These are phyloP conservation scores for Neophaeococcomyces mojaviensis DNA, from an alignment of 2,329 filamentous ascomycete genomes.

Conservation along the genomic window DNA sequence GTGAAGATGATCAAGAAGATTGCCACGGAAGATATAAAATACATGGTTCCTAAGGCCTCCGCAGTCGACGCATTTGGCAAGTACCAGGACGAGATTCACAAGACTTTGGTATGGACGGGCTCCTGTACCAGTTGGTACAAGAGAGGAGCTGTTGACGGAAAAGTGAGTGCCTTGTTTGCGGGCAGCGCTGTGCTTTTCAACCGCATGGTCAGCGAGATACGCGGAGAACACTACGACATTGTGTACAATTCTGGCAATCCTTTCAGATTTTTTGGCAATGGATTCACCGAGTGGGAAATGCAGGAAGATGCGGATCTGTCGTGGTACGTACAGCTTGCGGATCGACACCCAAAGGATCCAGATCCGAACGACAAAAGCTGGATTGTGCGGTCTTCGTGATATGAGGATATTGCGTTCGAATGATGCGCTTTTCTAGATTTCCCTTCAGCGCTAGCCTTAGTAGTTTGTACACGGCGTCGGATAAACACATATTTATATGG, in stretches of 20 bases:
- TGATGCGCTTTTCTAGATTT: no score
- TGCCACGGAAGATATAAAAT: conserved; percentile 27
- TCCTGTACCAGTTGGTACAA: conserved; percentile 40
- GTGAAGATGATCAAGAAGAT: conserved; percentile 27
- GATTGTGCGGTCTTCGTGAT: no score
- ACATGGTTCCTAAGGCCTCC: conserved; percentile 33
- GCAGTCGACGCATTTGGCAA: conserved; percentile 41
- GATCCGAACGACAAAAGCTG: no score
- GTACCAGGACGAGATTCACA: conserved; percentile 44
- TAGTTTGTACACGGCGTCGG: no score
- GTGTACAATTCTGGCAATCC: conserved; percentile 37
- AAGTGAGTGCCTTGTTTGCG: conserved; percentile 39
- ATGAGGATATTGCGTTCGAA: no score
- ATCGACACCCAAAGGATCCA: no score
- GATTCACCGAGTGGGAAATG: conserved; percentile 32
- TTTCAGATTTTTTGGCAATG: conserved; percentile 44
- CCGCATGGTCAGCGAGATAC: conserved; percentile 26
- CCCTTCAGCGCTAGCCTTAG: no score
- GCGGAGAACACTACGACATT: conserved; percentile 44
- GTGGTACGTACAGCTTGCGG: conserved; percentile 20
- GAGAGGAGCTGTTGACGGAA: conserved; percentile 34
- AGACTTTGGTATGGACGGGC: conserved; percentile 37
- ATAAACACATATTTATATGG: no score
- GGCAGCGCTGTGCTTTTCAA: conserved; percentile 36
- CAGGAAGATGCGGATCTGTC: conserved; percentile 23